Evolutionary conservation across 2,329 filamentous ascomycete genomes (phyloP).

Genomic region (Aaosphaeria arxii): DNA sequence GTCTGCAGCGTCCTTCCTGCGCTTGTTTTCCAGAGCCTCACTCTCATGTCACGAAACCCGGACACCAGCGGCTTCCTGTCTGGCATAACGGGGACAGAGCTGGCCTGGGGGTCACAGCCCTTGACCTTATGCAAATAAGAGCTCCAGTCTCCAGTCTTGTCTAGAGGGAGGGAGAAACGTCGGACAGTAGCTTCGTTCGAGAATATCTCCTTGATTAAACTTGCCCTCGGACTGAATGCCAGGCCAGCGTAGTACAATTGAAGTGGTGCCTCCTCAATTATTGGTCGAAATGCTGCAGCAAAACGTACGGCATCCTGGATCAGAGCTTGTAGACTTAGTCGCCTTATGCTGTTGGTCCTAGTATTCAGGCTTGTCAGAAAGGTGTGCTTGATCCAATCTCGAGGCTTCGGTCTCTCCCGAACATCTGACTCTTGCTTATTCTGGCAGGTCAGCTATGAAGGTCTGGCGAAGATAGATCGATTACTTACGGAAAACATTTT

Average conservation of each 20-base stretch:
- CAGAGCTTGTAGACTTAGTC: too few relatives aligned
- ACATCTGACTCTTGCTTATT: too few relatives aligned
- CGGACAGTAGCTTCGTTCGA: background rate
- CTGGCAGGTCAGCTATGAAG: too few relatives aligned
- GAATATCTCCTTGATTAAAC: background rate
- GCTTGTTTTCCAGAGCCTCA: background rate
- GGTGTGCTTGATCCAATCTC: too few relatives aligned
- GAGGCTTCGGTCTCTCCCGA: too few relatives aligned
- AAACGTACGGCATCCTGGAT: background rate
- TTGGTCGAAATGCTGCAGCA: background rate
- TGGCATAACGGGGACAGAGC: background rate
- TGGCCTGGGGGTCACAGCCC: background rate
- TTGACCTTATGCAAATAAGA: background rate
- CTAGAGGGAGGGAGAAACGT: background rate
- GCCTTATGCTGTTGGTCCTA: too few relatives aligned
- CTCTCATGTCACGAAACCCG: background rate
- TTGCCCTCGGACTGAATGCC: background rate
- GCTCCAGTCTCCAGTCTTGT: background rate
- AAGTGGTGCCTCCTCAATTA: background rate
- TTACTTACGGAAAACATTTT: too few relatives aligned
- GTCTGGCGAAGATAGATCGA: too few relatives aligned
- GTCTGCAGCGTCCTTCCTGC: background rate
- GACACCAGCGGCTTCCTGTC: background rate
- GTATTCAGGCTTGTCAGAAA: too few relatives aligned
- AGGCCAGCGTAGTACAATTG: background rate